phyloP scores from a whole-genome alignment of 306 rosid species.

The Quercus aquifolioides region DNA sequence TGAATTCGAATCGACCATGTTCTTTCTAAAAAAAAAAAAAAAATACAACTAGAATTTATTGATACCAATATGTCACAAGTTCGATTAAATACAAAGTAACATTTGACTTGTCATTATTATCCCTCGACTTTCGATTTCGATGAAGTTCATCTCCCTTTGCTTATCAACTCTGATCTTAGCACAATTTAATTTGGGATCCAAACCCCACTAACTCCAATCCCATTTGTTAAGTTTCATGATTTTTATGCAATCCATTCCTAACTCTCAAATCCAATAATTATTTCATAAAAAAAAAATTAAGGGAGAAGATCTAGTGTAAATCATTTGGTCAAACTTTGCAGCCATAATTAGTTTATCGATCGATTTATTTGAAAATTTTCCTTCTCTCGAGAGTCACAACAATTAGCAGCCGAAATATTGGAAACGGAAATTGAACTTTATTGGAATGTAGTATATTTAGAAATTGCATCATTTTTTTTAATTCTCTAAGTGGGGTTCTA shows the following conservation, averaged over 20 bases:
- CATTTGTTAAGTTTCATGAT: background rate
- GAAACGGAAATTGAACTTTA: background rate
- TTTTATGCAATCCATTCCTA: background rate
- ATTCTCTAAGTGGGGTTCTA: too few species aligned
- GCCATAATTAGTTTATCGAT: background rate
- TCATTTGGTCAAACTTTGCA: background rate
- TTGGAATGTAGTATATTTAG: too few species aligned
- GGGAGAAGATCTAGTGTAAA: background rate
- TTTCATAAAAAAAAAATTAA: background rate
- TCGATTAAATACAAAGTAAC: slow-evolving; percentile 7
- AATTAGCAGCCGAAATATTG: slow-evolving; percentile 8
- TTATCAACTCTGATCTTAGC: background rate
- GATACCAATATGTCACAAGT: background rate
- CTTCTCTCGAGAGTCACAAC: background rate
- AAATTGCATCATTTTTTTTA: too few species aligned
- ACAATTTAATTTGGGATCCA: background rate
- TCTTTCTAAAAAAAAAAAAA: background rate
- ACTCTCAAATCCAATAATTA: background rate
- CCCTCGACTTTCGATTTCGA: slow-evolving; percentile 4
- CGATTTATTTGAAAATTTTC: background rate
- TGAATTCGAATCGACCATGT: background rate
- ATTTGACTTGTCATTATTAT: slow-evolving; percentile 1
- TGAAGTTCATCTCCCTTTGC: slow-evolving; percentile 10
- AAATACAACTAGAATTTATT: background rate
- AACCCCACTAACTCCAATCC: background rate